Evolutionary conservation across 805 yeast species (phyloP), one percentile per base, ranked within the genome.

Genomic region (Wickerhamomyces subpelliculosus): DNA sequence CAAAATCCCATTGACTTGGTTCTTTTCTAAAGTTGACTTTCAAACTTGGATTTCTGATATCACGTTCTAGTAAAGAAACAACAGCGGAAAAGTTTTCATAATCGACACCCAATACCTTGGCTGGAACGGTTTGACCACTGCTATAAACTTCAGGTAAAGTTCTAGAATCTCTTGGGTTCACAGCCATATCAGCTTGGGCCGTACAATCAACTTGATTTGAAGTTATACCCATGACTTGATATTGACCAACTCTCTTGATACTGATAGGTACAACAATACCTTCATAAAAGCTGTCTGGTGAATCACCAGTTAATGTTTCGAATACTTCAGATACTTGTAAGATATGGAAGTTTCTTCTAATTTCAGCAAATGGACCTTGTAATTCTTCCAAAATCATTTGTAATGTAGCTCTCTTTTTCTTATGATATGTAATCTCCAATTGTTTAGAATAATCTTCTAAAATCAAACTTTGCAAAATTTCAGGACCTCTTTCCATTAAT

Each of bases 381-480:
- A 93, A 72, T 62, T 93, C 99, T 46, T 78, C 88, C 46, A 82
- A 78, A 53, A 86, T 87, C 73, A 81, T 78, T 49, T 84, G 89
- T 43, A 87, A 68, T 2, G 95, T 86, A 30, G 86, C 80, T 49
- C 84, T 70, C 63, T 82, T 82, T 58, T 75, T 78, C 62, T 80
- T 81, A 37, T 82, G 80, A 52, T 78, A 84, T 54, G 78, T 68
- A 52, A 67, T 77, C 46, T 73, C 95, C 49, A 93, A 70, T 62
- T 90, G 96, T 49, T 82, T 84, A 9, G 97, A 96, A 57, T 89
- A 90, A 30, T 89, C 95, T 49, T 86, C 95, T 53, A 90, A 67
- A 52, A 89, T 83, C 48, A 90, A 75, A 42, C 88, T 95, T 53
- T 89, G 89, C 43, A 90, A 75, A 60, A 85, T 78, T 36, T 70